Conservation (phyloP, 805 yeast species). For the Sugiyamaella americana region DNA sequence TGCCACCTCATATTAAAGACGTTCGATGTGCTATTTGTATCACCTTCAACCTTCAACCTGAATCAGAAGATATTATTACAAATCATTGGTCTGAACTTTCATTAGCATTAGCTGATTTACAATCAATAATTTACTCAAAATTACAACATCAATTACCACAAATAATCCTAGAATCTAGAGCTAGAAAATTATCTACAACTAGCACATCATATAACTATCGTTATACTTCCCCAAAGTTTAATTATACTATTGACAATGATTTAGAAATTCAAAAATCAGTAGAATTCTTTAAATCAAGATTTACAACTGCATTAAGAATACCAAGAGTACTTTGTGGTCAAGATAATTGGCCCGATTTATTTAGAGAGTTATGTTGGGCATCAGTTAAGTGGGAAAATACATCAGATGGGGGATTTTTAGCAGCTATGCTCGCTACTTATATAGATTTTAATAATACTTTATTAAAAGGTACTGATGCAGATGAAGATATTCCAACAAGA, state of each 20-base stretch:
- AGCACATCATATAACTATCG: not conserved
- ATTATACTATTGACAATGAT: constrained; percentile 21
- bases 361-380: constrained; percentile 12
- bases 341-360: constrained; percentile 19
- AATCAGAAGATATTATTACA: constrained; percentile 12
- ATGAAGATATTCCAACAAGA: constrained; percentile 7
- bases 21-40: constrained; percentile 20
- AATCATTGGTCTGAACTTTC: constrained; percentile 27
- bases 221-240: not conserved
- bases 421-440: not conserved
- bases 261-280: constrained; percentile 17
- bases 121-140: constrained; percentile 6
- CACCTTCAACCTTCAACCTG: constrained; percentile 13
- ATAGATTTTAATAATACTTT: not conserved
- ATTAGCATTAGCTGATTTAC: constrained; percentile 18
- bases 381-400: constrained; percentile 8
- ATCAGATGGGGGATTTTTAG: constrained; percentile 12
- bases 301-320: constrained; percentile 16
- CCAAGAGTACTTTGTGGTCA: constrained; percentile 27
- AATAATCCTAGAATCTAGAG: constrained; percentile 1
- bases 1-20: constrained; percentile 7
- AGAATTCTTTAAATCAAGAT: constrained; percentile 16
- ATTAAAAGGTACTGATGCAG: not conserved
- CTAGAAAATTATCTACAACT: not conserved
- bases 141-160: constrained; percentile 9